Evolutionary conservation across 768 basidiomycete genomes (phyloP).

Genomic region (Lentinula boryana): DNA sequence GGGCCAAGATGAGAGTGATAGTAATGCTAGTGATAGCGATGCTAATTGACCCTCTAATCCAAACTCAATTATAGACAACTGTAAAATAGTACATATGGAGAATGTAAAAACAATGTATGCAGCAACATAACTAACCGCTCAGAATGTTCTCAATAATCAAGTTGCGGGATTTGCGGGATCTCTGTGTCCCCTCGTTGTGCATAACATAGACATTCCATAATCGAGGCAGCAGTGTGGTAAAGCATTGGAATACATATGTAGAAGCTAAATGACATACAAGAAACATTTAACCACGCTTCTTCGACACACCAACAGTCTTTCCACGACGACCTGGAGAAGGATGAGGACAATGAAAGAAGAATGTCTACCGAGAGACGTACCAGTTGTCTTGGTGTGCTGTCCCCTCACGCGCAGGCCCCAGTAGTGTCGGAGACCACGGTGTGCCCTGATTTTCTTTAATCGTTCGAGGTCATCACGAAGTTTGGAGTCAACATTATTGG

Average conservation of each 20-base stretch:
- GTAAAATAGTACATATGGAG: neutral
- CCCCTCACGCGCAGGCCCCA: conserved; percentile 96
- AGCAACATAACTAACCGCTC: neutral
- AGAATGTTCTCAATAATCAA: no score
- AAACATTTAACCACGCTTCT: conserved; percentile 59
- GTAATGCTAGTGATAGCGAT: conserved; percentile 73
- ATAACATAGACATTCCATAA: conserved; percentile 4
- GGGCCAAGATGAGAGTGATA: conserved; percentile 88
- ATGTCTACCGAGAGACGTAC: conserved; percentile 33
- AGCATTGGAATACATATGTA: conserved; percentile 1
- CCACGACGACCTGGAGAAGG: conserved; percentile 72
- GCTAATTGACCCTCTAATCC: conserved; percentile 6
- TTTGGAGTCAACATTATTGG: conserved; percentile 96
- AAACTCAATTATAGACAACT: neutral
- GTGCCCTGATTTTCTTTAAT: conserved; percentile 97
- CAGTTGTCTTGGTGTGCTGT: conserved; percentile 99
- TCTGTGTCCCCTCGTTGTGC: neutral
- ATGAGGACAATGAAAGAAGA: conserved; percentile 1
- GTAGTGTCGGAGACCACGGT: conserved; percentile 88
- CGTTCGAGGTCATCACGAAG: conserved; percentile 97
- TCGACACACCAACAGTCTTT: conserved; percentile 95
- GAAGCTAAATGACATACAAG: neutral
- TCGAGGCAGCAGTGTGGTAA: neutral
- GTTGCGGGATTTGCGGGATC: no score
- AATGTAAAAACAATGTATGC: neutral